Base-by-base conservation (phyloP, 495 filamentous ascomycete genomes). In the Staphylotrichum longicolle region DNA sequence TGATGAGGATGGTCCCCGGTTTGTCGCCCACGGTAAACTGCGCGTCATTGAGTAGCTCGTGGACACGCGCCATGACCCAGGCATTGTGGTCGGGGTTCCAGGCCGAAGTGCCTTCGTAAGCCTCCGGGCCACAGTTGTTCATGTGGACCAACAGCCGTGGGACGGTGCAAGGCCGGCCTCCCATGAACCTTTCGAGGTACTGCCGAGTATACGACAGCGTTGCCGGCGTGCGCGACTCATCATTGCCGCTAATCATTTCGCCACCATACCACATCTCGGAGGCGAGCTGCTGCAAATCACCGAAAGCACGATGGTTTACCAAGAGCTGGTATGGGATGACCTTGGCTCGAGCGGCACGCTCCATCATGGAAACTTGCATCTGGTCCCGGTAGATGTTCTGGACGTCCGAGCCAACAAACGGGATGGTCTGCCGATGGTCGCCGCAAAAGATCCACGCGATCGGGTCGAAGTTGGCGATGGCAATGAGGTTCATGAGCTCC, bases 51-150 rank as follows among this genome's bases (percentile, higher is more conserved):
- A 62, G 20, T 6, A 64, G 35, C 15, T 59, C 56, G 7, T 57
- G 54, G 7, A 78, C 49, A 10, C 68, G 72, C 15, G 66, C 55
- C 35, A 73, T 70, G 2, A 78, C 70, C 37, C 61, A 70, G 27
- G 66, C 58, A 41, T 68, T 54, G 0, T 71, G 58, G 5, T 20
- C 30, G 58, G 67, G 65, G 69, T 57, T 63, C 49, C 39, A 70
- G n/a, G 35, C 60, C 42, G 49, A 52, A 7, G 42, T 49, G 56
- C 57, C 45, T 52, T 44, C 53, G 46, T 1, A 12, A 42, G 1
- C 45, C 37, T 34, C 35, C 7, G 15, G 54, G 20, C 37, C 20
- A 27, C 48, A 37, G 5, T 52, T 52, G 2, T 39, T 52, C 10
- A 68, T 12, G 32, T 66, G 55, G 1, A 70, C 62, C 7, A 68